Evolutionary conservation across 2,329 filamentous ascomycete species (phyloP).

Genomic region (Fusarium sp.): DNA sequence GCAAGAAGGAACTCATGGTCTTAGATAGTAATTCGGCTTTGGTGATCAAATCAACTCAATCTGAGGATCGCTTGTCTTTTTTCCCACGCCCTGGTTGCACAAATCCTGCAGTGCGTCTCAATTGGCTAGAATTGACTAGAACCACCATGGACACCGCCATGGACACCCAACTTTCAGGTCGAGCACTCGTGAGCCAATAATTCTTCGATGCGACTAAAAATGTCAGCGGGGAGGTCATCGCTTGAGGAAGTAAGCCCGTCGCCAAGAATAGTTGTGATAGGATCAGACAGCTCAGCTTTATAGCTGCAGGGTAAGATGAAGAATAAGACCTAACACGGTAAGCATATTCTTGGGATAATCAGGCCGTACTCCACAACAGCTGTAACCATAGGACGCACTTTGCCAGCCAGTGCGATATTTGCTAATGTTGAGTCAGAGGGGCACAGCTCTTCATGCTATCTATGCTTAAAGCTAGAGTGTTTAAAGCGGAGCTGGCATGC

Average conservation of each 20-base stretch:
- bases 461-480: neutral
- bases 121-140: neutral
- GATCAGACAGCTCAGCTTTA: no score
- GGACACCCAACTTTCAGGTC: no score
- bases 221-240: neutral
- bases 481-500: neutral
- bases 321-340: neutral
- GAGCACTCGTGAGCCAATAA: neutral
- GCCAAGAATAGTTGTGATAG: neutral
- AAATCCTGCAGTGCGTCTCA: neutral
- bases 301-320: neutral
- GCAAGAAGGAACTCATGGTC: rapidly evolving
- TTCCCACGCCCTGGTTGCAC: no score
- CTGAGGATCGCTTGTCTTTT: no score
- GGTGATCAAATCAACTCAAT: no score
- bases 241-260: neutral
- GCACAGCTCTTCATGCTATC: neutral
- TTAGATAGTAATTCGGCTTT: rapidly evolving
- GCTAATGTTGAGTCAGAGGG: neutral
- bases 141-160: no score
- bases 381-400: neutral
- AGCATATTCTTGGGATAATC: neutral
- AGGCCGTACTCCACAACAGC: neutral
- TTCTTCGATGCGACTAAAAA: neutral
- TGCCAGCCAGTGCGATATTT: neutral